Conservation (phyloP, 2,329 filamentous ascomycete species). For the Lasiodiplodia citricola region DNA sequence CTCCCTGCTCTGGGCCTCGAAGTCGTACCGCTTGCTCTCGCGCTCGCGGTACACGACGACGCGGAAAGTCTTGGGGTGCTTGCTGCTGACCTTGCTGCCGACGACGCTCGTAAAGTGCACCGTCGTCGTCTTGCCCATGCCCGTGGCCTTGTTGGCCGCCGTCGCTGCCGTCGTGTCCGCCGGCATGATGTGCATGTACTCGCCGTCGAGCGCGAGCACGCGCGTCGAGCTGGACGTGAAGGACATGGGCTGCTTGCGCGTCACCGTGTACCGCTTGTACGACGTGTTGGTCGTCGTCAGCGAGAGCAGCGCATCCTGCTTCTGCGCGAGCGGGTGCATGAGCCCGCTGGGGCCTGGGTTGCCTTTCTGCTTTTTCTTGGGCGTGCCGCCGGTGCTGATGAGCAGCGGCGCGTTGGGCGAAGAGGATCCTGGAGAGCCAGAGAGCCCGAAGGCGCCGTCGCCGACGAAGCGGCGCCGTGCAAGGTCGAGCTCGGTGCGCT, state of each 20-base stretch:
- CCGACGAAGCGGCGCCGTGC: constrained; percentile 76
- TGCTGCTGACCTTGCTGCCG: constrained; percentile 79
- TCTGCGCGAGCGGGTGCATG: constrained; percentile 69
- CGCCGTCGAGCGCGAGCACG: constrained; percentile 79
- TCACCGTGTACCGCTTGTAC: constrained; percentile 79
- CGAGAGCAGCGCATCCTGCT: constrained; percentile 56
- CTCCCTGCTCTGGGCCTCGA: constrained; percentile 73
- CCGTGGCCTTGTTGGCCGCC: constrained; percentile 61
- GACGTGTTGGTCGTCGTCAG: constrained; percentile 44
- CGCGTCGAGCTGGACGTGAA: constrained; percentile 78
- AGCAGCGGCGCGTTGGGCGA: constrained; percentile 71
- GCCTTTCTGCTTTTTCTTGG: constrained; percentile 59
- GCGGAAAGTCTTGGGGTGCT: constrained; percentile 81
- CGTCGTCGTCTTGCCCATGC: constrained; percentile 71
- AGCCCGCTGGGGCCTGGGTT: constrained; percentile 60
- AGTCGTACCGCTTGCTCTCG: constrained; percentile 83
- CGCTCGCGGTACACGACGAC: constrained; percentile 77
- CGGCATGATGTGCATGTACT: constrained; percentile 86
- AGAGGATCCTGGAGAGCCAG: constrained; percentile 70
- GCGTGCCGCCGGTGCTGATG: constrained; percentile 57
- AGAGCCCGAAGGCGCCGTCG: constrained; percentile 72
- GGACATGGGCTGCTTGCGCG: constrained; percentile 81
- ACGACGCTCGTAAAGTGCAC: constrained; percentile 84
- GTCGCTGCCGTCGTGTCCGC: constrained; percentile 44
- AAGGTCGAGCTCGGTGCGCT: constrained; percentile 75